These are phyloP conservation scores for Mariannaea sp. DNA, from an alignment of 2,329 filamentous ascomycete genomes.

Conservation along the genomic window DNA sequence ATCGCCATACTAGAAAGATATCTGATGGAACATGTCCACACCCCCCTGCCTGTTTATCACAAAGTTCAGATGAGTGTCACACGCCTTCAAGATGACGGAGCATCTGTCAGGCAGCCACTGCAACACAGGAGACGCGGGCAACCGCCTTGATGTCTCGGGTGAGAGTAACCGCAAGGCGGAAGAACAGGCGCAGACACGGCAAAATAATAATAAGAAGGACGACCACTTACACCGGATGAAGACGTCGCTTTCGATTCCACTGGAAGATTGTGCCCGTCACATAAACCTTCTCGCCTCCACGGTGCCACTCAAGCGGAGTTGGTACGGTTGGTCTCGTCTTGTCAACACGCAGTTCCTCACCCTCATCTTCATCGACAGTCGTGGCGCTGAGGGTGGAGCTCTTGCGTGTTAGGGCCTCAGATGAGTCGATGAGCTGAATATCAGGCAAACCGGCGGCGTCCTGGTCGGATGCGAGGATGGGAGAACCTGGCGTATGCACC, in stretches of 20 bases:
- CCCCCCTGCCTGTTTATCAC: slow-evolving; percentile 1
- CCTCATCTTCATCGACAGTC: slow-evolving; percentile 76
- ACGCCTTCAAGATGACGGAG: slow-evolving; percentile 26
- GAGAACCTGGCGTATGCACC: slow-evolving; percentile 85
- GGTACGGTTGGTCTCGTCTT: slow-evolving; percentile 80
- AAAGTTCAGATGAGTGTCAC: slow-evolving; percentile 25
- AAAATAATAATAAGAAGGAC: slow-evolving; percentile 4
- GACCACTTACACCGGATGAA: slow-evolving; percentile 78
- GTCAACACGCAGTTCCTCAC: slow-evolving; percentile 76
- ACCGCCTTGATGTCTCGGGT: slow-evolving; percentile 32
- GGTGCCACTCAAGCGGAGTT: slow-evolving; percentile 83
- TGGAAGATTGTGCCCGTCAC: slow-evolving; percentile 97
- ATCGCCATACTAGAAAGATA: slow-evolving; percentile 6
- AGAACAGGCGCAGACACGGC: not conserved
- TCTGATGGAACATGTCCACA: slow-evolving; percentile 1
- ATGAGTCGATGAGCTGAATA: slow-evolving; percentile 55
- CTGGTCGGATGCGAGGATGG: slow-evolving; percentile 77
- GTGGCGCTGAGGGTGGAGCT: slow-evolving; percentile 65
- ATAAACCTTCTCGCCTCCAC: slow-evolving; percentile 85
- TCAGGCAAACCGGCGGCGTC: slow-evolving; percentile 57
- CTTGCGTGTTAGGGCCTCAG: slow-evolving; percentile 57
- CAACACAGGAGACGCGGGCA: slow-evolving; percentile 33
- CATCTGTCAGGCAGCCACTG: slow-evolving; percentile 30
- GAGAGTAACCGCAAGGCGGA: slow-evolving; percentile 7
- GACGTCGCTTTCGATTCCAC: slow-evolving; percentile 92